phyloP scores from a whole-genome alignment of 2,329 filamentous ascomycete species.

The Fusarium secorum region DNA sequence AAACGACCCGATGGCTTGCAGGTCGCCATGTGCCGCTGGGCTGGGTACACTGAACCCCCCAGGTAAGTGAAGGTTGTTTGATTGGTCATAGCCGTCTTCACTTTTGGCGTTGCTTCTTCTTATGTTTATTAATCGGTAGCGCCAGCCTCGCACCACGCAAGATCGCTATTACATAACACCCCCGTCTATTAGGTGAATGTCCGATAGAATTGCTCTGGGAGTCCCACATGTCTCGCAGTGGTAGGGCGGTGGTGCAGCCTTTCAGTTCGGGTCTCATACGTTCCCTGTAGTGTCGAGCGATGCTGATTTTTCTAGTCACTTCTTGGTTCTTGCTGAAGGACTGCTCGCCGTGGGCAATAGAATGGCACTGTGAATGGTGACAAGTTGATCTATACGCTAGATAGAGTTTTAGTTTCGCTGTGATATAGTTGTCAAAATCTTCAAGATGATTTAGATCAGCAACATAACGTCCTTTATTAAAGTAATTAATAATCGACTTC shows the following conservation, averaged over 20 bases:
- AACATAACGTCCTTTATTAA: no score
- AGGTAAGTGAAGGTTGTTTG: neutral
- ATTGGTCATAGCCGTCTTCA: neutral
- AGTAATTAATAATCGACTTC: neutral
- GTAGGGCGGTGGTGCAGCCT: neutral
- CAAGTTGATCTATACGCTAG: neutral
- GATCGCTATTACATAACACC: neutral
- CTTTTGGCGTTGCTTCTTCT: neutral
- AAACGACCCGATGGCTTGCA: neutral
- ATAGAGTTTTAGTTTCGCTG: neutral
- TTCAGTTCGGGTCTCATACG: neutral
- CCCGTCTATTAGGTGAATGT: neutral
- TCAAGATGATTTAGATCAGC: neutral
- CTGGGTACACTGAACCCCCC: neutral
- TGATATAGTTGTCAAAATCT: neutral
- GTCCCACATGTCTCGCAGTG: neutral
- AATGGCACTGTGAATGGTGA: neutral
- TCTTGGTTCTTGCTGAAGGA: neutral
- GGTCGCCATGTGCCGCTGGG: neutral
- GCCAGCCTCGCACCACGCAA: neutral
- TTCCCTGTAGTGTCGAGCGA: neutral
- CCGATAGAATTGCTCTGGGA: neutral
- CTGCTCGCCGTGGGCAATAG: neutral
- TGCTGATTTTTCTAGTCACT: neutral
- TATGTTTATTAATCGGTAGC: neutral